Base-by-base conservation (phyloP, 1,139 yeast species). In the Arxiozyma heterogenica region DNA sequence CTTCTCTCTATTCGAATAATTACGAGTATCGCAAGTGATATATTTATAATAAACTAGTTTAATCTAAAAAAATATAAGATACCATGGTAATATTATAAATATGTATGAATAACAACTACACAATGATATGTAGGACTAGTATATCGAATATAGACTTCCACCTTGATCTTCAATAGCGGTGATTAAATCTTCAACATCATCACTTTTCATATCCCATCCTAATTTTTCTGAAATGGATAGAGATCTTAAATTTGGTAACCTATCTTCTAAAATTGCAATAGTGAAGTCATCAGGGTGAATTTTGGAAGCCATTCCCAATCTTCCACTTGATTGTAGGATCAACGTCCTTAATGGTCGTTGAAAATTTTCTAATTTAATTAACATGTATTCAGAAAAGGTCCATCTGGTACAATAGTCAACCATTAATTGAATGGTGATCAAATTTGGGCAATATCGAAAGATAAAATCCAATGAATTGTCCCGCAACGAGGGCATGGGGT, bases 241-340 rank as follows among this genome's bases (percentile, higher is more conserved):
- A 52, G 78, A 78, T 58, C 77, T 76, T 63, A 93, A 73, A 49
- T 74, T 61, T 0, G 96, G 96, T 22, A 93, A 71, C 61, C 95
- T 73, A 11, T 81, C 84, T 57, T 90, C 97, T 62, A 82, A 77
- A 21, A 91, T 71, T 0, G 98, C 97, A 52, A 90, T 77, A 0
- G 95, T 87, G 58, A 93, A 74, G 67, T 91, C 97, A 60, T 88
- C 85, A 0, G 98, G 96, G 61, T 87, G 89, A 38, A 93, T 72
- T 64, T 88, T 87, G 25, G 84, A 80, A 7, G 89, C 79, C 51
- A 93, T 88, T 1, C 98, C 97, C 58, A 91, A 74, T 72, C 86
- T 81, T 1, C 98, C 98, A 60, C 95, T 84, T 52, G 95, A 84
- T 57, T 88, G 94, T 48, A 93, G 77, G 63, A 81, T 80, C 47